Percentiles rank a stretch among this genome's conserved stretches.
Conservation (phyloP, 352 stramenopile genomes). For the Pythium brassicae region DNA sequence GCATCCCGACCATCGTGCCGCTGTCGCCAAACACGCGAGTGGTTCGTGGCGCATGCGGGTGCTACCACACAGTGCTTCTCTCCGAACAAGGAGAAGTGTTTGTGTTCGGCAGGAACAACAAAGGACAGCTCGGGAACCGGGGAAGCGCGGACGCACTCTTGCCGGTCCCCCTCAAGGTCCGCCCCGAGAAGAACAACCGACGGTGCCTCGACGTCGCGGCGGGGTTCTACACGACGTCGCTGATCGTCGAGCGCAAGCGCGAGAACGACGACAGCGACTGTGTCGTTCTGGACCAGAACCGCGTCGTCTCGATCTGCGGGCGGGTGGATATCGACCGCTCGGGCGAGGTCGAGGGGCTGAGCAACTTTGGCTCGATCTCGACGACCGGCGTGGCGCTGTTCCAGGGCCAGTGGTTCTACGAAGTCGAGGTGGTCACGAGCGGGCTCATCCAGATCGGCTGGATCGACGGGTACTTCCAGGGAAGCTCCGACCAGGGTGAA, state of each 20-base stretch:
- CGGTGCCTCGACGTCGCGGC: slow-evolving; percentile 78
- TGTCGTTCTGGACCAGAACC: slow-evolving; percentile 58
- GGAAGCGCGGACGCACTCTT: slow-evolving; percentile 78
- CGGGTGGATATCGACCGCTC: slow-evolving; percentile 84
- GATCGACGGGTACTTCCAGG: slow-evolving; percentile 90
- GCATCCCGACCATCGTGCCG: slow-evolving; percentile 57
- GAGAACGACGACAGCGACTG: slow-evolving; percentile 75
- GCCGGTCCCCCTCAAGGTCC: slow-evolving; percentile 78
- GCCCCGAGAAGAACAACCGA: slow-evolving; percentile 72
- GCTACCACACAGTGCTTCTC: slow-evolving; percentile 82
- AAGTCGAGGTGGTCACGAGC: slow-evolving; percentile 88
- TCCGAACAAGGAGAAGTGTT: slow-evolving; percentile 83
- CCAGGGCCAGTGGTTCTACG: slow-evolving; percentile 92
- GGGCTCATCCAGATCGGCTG: slow-evolving; percentile 92
- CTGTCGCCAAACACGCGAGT: slow-evolving; percentile 71
- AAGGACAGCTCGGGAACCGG: slow-evolving; percentile 83
- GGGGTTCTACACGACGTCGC: slow-evolving; percentile 85
- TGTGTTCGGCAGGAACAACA: slow-evolving; percentile 87
- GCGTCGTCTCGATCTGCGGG: slow-evolving; percentile 62
- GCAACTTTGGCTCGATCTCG: slow-evolving; percentile 86
- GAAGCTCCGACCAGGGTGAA: slow-evolving; percentile 88
- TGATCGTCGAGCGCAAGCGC: slow-evolving; percentile 81
- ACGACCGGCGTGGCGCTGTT: slow-evolving; percentile 72
- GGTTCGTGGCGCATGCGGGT: slow-evolving; percentile 72
- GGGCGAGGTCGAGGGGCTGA: slow-evolving; percentile 82